phyloP scores from a whole-genome alignment of 768 basidiomycete genomes.

The Omphalotus guepiniiformis region DNA sequence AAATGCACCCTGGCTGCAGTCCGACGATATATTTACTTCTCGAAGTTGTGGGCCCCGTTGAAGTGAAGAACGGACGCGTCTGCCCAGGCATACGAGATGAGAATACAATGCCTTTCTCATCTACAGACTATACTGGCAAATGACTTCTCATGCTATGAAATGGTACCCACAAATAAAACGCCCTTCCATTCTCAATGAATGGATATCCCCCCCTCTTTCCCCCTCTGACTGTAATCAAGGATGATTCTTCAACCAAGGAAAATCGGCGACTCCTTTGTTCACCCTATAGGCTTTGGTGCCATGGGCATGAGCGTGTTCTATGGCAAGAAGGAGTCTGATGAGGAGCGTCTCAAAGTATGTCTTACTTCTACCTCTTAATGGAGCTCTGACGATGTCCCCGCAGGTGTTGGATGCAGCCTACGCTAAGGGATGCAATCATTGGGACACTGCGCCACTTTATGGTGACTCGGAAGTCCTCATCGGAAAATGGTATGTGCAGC shows the following conservation, averaged over 20 bases:
- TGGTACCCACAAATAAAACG: too few relatives aligned
- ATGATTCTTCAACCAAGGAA: constrained; percentile 9
- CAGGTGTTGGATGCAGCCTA: constrained; percentile 36
- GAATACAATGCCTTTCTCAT: too few relatives aligned
- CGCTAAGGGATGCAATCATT: constrained; percentile 18
- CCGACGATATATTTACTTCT: too few relatives aligned
- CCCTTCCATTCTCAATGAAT: too few relatives aligned
- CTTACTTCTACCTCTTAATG: neutral
- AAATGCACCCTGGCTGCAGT: too few relatives aligned
- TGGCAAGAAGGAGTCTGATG: constrained; percentile 12
- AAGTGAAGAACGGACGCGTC: too few relatives aligned
- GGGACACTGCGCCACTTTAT: constrained; percentile 49
- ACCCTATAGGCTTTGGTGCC: constrained; percentile 26
- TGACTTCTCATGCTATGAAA: too few relatives aligned
- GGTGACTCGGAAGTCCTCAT: constrained; percentile 39
- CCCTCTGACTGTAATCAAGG: neutral
- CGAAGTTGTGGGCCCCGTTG: too few relatives aligned
- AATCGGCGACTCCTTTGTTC: constrained; percentile 18
- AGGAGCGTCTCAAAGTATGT: constrained; percentile 15
- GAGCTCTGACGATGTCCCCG: neutral
- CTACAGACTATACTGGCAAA: too few relatives aligned
- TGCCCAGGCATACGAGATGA: too few relatives aligned
- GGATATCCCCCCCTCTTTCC: too few relatives aligned
- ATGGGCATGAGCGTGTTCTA: constrained; percentile 25
- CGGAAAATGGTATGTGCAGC: constrained; percentile 36